Evolutionary conservation across 164 flowering plant species (phyloP), one percentile per base, ranked within the genome.

Genomic region (Nymphaea colorata): DNA sequence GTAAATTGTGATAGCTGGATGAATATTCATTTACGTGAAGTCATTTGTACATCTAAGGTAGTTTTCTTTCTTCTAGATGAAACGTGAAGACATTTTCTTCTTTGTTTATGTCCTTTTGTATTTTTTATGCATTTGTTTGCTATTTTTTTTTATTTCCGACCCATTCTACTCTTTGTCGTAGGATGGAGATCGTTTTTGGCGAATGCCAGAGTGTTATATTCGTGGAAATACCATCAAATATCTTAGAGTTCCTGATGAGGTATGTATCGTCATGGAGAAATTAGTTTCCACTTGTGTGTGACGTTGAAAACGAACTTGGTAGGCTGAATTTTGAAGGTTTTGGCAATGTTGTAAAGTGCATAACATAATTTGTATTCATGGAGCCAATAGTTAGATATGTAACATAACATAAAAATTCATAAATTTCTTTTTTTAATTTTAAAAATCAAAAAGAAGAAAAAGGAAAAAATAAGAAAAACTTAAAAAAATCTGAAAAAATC

Each of bases 1-100:
- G 96, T 94, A 16, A 91, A 94, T 70, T 91, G 99, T 76, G 96
- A 91, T 76, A 94, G 97, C n/a, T 91, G 98, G 98, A 91, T 94
- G 97, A 92, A 92, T 70, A 90, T 90, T 68, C 98, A 93, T 87
- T 90, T 93, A 7, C 95, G 96, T 64, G 96, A 93, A 85, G 98
- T 93, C 68, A 93, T 93, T 17, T 93, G 98, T 74, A 91, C 97
- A 57, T 91, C 99, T 2, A 94, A 94, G 78, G 99, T 94, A 70
- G 42, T 57, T 12, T 44, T 5, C 65, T 68, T 41, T 55, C 53
- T 12, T 10, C 2, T 47, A 36, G 45, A 41, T 1, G 42, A 55
- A 14, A 44, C 43, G 70, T 10, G 4, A 45, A 10, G 7, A 10
- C 6, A 63, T 43, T 15, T 12, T 43, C 42, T 18, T 11, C 6